Base-by-base conservation (phyloP, 2,329 filamentous ascomycete genomes). In the Huntiella moniliformis region DNA sequence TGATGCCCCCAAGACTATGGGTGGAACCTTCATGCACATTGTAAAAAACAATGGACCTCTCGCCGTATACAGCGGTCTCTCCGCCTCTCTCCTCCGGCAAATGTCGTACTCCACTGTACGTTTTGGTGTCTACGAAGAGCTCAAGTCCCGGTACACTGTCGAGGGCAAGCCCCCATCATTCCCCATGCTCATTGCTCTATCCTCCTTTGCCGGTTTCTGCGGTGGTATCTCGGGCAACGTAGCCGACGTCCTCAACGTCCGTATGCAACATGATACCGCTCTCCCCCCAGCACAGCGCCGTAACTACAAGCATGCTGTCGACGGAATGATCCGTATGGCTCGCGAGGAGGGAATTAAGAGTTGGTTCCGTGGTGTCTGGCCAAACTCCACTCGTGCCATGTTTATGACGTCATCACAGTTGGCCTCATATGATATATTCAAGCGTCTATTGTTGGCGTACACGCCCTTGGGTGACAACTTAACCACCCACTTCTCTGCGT, bases 91-190 rank as follows among this genome's bases (percentile, higher is more conserved):
- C 42, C 73, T 96, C 48, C 87, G 91, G 53, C 91, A 96, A 66
- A 73, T 87, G 54, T 96, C 91, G 50, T 98, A 98, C 67, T 91
- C 82, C 50, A 98, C 91, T 43, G 91, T 86, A 34, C 84, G 91
- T 42, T 98, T 98, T 65, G 91, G 86, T 52, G 77, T 95, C 52
- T 98, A 98, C 68, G 91, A 96, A 64, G 78, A 93, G 54, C 70
- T 96, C 50, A 98, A 98, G 65, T 66, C 73, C 17, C 73, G 71
- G 44, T 49, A 38, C 33, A 70, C 79, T 57, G 53, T 59, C 43
- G 53, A 55, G 43, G 61, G 63, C 52, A 53, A 57, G 37, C 63
- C 66, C 44, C 80, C 86, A 2, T 76, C 80, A 2, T 77, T 94
- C 55, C 67, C 77, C 8, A 69, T 74, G n/a, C 77, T 98, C 7